phyloP scores from a whole-genome alignment of 2,329 filamentous ascomycete species.

The Sarocladium kiliense region DNA sequence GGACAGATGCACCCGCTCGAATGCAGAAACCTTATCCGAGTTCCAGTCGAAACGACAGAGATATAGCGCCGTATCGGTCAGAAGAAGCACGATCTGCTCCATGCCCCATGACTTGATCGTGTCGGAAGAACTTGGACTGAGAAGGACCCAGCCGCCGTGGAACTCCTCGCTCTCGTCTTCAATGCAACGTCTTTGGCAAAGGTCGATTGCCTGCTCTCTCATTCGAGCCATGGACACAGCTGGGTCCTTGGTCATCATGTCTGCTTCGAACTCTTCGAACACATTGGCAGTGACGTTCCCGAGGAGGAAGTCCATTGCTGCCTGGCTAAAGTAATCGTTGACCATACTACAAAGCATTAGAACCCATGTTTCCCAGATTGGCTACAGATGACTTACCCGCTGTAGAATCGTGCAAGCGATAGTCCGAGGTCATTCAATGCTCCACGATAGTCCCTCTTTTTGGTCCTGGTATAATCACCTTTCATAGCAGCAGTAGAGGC shows the following conservation, averaged over 20 bases:
- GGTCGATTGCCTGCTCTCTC: conserved; percentile 84
- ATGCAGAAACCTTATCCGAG: conserved; percentile 87
- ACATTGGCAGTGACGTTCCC: conserved; percentile 80
- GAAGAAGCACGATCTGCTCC: conserved; percentile 80
- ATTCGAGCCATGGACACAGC: conserved; percentile 81
- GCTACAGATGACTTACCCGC: conserved; percentile 56
- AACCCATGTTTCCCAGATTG: too few species aligned
- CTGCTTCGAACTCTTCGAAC: conserved; percentile 90
- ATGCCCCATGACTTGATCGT: conserved; percentile 67
- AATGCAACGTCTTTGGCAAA: conserved; percentile 80
- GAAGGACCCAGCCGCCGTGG: conserved; percentile 82
- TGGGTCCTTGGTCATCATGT: conserved; percentile 90
- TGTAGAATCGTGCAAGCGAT: conserved; percentile 72
- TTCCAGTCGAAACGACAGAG: conserved; percentile 92
- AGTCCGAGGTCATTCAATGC: conserved; percentile 87
- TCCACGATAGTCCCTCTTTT: conserved; percentile 84
- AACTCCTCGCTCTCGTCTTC: conserved; percentile 80
- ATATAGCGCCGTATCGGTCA: conserved; percentile 83
- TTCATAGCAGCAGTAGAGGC: conserved; percentile 94
- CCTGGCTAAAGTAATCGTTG: conserved; percentile 95
- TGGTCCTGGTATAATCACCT: conserved; percentile 89
- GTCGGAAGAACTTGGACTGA: conserved; percentile 69
- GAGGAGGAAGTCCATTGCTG: conserved; percentile 88
- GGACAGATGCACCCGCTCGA: conserved; percentile 76
- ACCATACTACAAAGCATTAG: conserved; percentile 66